Conservation (phyloP, 208 protist genomes). For the Wallacemonas sp. region DNA sequence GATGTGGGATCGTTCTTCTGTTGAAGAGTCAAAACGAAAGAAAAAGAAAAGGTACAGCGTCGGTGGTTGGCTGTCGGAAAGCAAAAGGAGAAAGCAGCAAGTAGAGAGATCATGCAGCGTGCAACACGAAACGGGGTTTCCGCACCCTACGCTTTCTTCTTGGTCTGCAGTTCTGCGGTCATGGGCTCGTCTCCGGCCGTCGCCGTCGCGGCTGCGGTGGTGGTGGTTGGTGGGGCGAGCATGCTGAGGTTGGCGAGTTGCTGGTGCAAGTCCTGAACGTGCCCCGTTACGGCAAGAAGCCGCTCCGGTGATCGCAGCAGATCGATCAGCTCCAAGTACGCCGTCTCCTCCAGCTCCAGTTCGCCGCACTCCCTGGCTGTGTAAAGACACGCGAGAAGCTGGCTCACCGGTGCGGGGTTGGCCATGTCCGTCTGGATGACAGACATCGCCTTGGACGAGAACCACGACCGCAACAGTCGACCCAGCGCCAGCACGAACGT, state of each 20-base stretch:
- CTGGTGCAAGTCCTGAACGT: conserved; percentile 20
- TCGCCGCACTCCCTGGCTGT: conserved; percentile 58
- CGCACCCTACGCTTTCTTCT: not conserved
- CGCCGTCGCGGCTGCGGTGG: not conserved
- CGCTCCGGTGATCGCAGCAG: conserved; percentile 68
- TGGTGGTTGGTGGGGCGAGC: not conserved
- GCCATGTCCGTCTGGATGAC: conserved; percentile 58
- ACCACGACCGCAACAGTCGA: conserved; percentile 55
- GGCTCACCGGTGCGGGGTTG: conserved; percentile 49
- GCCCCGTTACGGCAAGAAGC: conserved; percentile 62
- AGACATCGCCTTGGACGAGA: conserved; percentile 49
- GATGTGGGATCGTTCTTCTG: too few relatives aligned
- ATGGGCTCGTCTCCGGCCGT: not conserved
- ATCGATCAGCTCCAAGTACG: conserved; percentile 79
- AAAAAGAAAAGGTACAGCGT: not conserved
- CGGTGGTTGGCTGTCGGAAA: too few relatives aligned
- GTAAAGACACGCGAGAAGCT: conserved; percentile 58
- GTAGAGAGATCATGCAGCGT: too few relatives aligned
- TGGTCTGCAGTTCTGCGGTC: not conserved
- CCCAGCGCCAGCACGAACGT: conserved; percentile 84
- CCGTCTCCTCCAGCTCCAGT: conserved; percentile 69
- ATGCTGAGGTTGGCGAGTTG: conserved; percentile 8
- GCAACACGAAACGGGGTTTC: too few relatives aligned
- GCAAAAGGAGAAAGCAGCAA: too few relatives aligned
- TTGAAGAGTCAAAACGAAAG: too few relatives aligned